Base-by-base conservation (phyloP, 2,329 filamentous ascomycete species). In the Talaromyces funiculosus region DNA sequence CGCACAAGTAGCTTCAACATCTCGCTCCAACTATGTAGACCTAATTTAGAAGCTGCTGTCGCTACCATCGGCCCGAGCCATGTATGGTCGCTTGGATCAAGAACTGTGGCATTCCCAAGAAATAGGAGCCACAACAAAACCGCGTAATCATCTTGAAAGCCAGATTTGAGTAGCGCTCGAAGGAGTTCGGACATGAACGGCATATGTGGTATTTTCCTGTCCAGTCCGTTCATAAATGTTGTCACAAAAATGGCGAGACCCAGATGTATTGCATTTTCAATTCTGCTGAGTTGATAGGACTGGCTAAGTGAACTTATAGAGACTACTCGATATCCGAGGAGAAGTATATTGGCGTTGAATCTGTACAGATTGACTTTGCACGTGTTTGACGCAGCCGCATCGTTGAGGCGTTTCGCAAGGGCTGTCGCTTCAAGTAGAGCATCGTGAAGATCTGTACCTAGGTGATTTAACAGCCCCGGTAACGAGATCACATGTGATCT, bases 191-290 rank as follows among this genome's bases (percentile, higher is more conserved):
- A 53, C 24, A 63, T 45, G 33, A 61, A 35, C 14, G 61, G 61
- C 26, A 61, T 61, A 4, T 40, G 37, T n/a, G 61, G 58, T 18
- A 54, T 42, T 10, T 29, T 61, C 8, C 58, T 53, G 14, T 63
- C 61, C 18, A 63, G 47, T 14, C 24, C 57, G 10, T 53, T 45
- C 58, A 63, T 53, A 20, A 63, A 63, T 24, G 61, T 61, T n/a
- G 40, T 31, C 18, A 63, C 51, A 40, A 63, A 63, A 2, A 55
- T 53, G 26, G 58, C 42, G 18, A 63, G 26, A 26, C 61, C 61
- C 7, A 63, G n/a, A 54, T 63, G 61, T 51, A 61, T 26, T 14
- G 49, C 45, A 37, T 61, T 31, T 43, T 58, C 61, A n/a, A 61
- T 35, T 31, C n/a, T 37, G 16, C 10, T 43, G 12, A 53, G 33